Base-by-base conservation (phyloP, 2,329 filamentous ascomycete genomes). In the Davidsoniella neocaledoniae region DNA sequence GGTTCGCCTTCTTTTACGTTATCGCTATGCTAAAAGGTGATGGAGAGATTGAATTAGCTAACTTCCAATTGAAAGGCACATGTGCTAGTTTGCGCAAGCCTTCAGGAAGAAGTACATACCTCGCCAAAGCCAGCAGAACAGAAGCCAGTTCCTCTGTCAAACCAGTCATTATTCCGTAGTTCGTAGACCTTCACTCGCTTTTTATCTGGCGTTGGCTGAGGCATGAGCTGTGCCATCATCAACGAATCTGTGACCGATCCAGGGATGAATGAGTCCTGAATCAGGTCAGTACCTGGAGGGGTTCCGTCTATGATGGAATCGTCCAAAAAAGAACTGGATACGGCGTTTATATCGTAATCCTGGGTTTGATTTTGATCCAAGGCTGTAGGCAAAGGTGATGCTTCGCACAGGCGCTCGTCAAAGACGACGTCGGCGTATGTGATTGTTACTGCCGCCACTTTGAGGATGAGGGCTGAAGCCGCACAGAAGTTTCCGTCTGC, bases 151-250 rank as follows among this genome's bases (percentile, higher is more conserved):
- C 91, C 91, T 61, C 90, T 77, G 68, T 98, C 91, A 64, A 90
- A 95, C 91, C 91, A 98, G 77, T 96, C 91, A 74, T 94, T 94
- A 68, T 94, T 87, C 65, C 86, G 86, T 60, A 98, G 76, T 71
- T 96, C 91, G 67, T 98, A 98, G 63, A 98, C 91, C 73, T 98
- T 98, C 67, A 96, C 91, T 73, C 91, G 76, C 65, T 76, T 79
- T 68, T 72, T 77, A 61, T 80, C 76, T 65, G 73, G 73, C 12
- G 50, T 64, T 68, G 72, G 74, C 75, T 78, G 76, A 76, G 76
- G 76, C 76, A 79, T 76, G 59, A 70, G 67, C 70, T 80, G 77
- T 76, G 77, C 77, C 77, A 81, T 81, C 72, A 77, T 79, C 76
- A 72, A 70, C 64, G 72, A 71, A 67, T 77, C 72, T 66, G 68